Conservation (phyloP, 441 rosid genomes). For the Erysimum pusillum region DNA sequence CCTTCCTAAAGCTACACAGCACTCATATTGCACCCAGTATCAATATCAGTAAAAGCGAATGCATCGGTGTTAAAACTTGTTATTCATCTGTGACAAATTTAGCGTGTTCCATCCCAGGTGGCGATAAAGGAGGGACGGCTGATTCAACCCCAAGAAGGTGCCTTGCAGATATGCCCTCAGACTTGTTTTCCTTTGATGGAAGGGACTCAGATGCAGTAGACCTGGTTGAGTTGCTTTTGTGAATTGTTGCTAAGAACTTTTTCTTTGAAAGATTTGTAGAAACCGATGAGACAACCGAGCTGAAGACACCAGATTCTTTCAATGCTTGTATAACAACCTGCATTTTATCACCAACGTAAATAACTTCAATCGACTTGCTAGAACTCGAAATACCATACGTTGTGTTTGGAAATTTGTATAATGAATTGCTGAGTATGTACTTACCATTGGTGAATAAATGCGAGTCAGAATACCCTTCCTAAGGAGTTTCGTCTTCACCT, state of each 20-base stretch:
- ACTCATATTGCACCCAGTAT: constrained; percentile 19
- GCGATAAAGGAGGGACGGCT: constrained; percentile 68
- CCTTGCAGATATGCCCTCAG: constrained; percentile 58
- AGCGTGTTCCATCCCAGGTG: constrained; percentile 58
- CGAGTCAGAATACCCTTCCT: constrained; percentile 75
- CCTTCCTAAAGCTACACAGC: constrained; percentile 43
- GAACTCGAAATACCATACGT: not conserved
- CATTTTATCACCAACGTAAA: not conserved
- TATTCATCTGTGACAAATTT: constrained; percentile 42
- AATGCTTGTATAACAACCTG: constrained; percentile 76
- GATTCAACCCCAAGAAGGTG: constrained; percentile 56
- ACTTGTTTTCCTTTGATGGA: constrained; percentile 50
- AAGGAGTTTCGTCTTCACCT: constrained; percentile 66
- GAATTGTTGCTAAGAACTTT: constrained; percentile 58
- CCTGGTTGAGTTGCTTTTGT: constrained; percentile 63
- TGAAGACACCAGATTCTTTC: constrained; percentile 75
- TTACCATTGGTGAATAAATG: constrained; percentile 80
- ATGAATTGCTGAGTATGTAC: constrained; percentile 18
- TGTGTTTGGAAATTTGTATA: not conserved
- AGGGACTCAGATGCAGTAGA: constrained; percentile 54
- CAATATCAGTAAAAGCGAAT: constrained; percentile 17
- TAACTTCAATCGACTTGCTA: constrained; percentile 2
- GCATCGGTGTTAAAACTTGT: constrained; percentile 11
- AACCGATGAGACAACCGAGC: constrained; percentile 65
- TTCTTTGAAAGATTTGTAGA: constrained; percentile 62